A percentile compares a stretch with the other conserved stretches of the same genome.
These are phyloP conservation scores for Euryodendron excelsum DNA, from an alignment of 148 eudicot genomes.

Conservation along the genomic window DNA sequence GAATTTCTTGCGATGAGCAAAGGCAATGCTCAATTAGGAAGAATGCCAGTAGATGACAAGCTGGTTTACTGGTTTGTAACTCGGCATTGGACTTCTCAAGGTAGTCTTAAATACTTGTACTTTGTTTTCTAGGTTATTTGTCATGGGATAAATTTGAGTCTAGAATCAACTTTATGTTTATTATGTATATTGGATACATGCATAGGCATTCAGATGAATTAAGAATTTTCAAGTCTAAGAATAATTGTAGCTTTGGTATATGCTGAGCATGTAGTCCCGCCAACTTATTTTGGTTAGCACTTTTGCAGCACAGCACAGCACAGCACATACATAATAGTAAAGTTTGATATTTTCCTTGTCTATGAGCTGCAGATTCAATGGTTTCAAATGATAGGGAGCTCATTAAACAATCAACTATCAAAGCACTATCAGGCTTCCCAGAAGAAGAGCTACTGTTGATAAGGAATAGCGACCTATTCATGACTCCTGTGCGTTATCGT, in stretches of 20 bases:
- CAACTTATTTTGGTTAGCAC: no score
- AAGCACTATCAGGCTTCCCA: conserved; percentile 13
- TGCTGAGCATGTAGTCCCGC: no score
- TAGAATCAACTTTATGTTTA: no score
- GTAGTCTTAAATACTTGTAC: not conserved
- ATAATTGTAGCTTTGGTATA: no score
- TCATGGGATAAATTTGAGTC: no score
- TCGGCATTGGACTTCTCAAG: conserved; percentile 16
- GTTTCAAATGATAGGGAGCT: conserved; percentile 9
- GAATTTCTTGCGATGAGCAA: not conserved
- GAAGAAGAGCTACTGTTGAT: conserved; percentile 9
- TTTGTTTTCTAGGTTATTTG: no score
- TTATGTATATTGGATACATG: no score
- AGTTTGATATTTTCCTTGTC: not conserved
- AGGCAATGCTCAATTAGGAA: conserved; percentile 13
- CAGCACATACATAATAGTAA: not conserved
- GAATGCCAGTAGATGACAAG: conserved; percentile 3
- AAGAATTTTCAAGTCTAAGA: no score
- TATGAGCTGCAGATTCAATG: conserved; percentile 8
- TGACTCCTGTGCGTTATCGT: conserved; percentile 5
- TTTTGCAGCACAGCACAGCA: no score
- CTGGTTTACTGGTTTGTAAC: conserved; percentile 17
- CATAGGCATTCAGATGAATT: no score
- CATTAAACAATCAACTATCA: conserved; percentile 7
- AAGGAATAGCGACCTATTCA: conserved; percentile 2